Evolutionary conservation across 306 rosid species (phyloP).

Genomic region (Benincasa hispida): DNA sequence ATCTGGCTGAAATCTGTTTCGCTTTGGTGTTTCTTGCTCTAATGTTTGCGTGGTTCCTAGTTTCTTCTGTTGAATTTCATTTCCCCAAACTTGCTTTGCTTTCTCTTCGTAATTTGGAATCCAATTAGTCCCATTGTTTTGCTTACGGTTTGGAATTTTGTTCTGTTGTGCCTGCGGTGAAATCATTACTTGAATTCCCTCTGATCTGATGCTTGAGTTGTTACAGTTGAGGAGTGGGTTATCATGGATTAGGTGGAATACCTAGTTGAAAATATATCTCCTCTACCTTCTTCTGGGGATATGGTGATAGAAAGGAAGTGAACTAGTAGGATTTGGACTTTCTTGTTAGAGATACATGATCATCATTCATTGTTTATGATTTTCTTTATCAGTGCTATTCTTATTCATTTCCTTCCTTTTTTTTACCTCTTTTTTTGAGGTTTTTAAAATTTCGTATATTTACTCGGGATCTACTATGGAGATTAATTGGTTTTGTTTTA

Average conservation of each 20-base stretch:
- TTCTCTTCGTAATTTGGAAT: slow-evolving; percentile 6
- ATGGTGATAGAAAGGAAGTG: background rate
- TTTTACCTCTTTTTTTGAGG: background rate
- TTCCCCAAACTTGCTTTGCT: slow-evolving; percentile 4
- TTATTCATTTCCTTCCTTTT: background rate
- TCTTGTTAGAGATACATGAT: background rate
- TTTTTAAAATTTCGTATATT: background rate
- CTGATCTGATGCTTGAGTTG: slow-evolving; percentile 28
- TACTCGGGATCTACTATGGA: slow-evolving; percentile 1
- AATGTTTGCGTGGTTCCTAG: slow-evolving; percentile 6
- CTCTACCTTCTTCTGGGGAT: background rate
- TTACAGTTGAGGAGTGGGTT: background rate
- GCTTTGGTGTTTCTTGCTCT: slow-evolving; percentile 19
- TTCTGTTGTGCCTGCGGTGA: slow-evolving; percentile 6
- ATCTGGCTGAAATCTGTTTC: slow-evolving; percentile 41
- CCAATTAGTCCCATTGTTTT: slow-evolving; percentile 7
- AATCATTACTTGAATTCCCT: slow-evolving; percentile 9
- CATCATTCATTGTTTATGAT: background rate
- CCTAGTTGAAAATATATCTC: background rate
- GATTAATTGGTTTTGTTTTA: slow-evolving; percentile 29
- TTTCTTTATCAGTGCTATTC: background rate
- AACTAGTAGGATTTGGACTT: background rate
- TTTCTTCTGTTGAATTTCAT: background rate
- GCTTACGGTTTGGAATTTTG: background rate
- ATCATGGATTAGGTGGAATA: background rate